A percentile compares a stretch with the other conserved stretches of the same genome.
Evolutionary conservation across 202 grass and related monocot genomes (phyloP).

Genomic region (Zoysia matrella): DNA sequence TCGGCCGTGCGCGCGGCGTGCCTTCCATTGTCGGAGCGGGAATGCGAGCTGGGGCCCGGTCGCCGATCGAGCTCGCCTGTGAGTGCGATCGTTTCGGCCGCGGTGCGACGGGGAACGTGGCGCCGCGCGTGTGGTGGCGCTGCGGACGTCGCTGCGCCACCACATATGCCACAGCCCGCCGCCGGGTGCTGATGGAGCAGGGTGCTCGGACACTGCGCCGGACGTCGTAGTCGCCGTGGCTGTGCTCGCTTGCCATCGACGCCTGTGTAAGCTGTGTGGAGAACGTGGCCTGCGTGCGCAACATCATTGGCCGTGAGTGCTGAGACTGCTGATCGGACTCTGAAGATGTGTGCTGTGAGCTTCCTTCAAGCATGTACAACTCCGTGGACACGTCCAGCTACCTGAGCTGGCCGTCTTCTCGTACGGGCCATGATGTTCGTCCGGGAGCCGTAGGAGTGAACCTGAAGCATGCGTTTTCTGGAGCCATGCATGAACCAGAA

Average conservation of each 20-base stretch:
- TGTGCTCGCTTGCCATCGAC: conserved; percentile 44
- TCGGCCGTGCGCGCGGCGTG: conserved; percentile 37
- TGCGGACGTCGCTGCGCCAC: background rate
- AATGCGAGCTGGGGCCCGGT: background rate
- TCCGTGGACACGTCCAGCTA: background rate
- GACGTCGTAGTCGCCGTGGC: background rate
- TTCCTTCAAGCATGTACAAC: conserved; percentile 33
- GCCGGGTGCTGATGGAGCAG: background rate
- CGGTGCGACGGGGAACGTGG: conserved; percentile 13
- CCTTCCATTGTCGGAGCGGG: conserved; percentile 45
- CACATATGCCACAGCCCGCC: background rate
- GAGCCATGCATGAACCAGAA: background rate
- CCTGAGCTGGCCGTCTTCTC: too few relatives aligned
- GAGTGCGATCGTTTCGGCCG: conserved; percentile 10
- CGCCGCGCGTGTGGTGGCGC: background rate
- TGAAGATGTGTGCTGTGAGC: background rate
- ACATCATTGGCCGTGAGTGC: conserved; percentile 17
- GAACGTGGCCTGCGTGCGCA: background rate
- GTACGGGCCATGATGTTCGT: background rate
- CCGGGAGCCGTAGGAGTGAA: conserved; percentile 19
- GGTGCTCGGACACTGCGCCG: background rate
- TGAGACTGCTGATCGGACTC: background rate
- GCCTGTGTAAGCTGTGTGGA: conserved; percentile 2
- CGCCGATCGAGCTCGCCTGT: too few relatives aligned
- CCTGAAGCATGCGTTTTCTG: conserved; percentile 28